Evolutionary conservation across 2,329 filamentous ascomycete species (phyloP).

Genomic region (Pseudomassariella vexata): DNA sequence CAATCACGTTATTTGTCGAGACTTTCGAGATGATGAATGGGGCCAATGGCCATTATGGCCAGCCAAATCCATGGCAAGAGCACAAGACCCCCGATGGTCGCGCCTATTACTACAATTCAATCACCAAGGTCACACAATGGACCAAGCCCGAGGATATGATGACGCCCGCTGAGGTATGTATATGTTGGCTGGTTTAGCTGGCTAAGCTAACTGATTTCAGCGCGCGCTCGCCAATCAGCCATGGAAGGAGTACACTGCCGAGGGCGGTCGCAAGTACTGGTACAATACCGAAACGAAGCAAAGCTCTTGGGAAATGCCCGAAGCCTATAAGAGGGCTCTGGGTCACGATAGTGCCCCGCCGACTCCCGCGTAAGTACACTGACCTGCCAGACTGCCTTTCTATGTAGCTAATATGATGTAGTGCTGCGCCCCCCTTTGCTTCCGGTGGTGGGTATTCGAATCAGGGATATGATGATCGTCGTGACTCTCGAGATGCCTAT

Average conservation of each 20-base stretch:
- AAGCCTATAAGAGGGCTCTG: slow-evolving; percentile 70
- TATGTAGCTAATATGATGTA: no score
- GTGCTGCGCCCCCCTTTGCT: slow-evolving; percentile 36
- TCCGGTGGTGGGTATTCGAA: slow-evolving; percentile 28
- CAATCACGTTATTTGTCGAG: no score
- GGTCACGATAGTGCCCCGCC: slow-evolving; percentile 46
- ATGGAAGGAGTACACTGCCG: slow-evolving; percentile 88
- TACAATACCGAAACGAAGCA: slow-evolving; percentile 87
- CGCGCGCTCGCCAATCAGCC: slow-evolving; percentile 75
- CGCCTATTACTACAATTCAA: slow-evolving; percentile 83
- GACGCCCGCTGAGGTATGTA: slow-evolving; percentile 68
- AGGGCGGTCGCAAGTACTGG: slow-evolving; percentile 90
- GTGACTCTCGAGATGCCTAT: slow-evolving; percentile 30
- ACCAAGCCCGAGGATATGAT: slow-evolving; percentile 87
- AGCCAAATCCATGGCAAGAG: slow-evolving; percentile 68
- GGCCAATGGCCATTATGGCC: slow-evolving; percentile 39
- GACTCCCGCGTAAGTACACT: slow-evolving; percentile 38
- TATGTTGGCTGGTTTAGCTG: slow-evolving; percentile 4
- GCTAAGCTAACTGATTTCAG: slow-evolving; percentile 34
- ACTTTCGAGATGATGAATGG: slow-evolving; percentile 64
- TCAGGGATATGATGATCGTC: slow-evolving; percentile 22
- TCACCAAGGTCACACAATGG: slow-evolving; percentile 89
- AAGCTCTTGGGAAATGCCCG: slow-evolving; percentile 93
- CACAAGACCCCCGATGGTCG: slow-evolving; percentile 76
- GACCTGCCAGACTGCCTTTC: no score